phyloP scores from a whole-genome alignment of 768 basidiomycete genomes.

The Termitomyces sp. region DNA sequence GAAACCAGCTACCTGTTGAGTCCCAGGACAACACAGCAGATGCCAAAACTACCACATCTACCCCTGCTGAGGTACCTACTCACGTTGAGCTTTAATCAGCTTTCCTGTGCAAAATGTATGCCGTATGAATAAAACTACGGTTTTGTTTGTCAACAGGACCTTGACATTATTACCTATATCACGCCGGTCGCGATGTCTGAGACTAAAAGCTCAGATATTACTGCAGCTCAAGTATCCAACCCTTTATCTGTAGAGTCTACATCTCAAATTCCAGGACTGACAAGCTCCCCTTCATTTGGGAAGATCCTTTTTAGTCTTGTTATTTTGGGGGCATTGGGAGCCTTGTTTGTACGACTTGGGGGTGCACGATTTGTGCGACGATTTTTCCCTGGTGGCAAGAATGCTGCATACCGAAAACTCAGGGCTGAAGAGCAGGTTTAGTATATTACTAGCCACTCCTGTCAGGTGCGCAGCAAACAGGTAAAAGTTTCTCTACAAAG shows the following conservation, averaged over 20 bases:
- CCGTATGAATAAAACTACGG: constrained; percentile 51
- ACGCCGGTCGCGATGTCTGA: constrained; percentile 8
- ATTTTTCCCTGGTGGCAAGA: constrained; percentile 30
- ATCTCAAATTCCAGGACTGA: constrained; percentile 10
- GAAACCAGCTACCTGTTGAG: constrained; percentile 48
- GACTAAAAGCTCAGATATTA: not conserved
- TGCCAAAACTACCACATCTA: constrained; percentile 52
- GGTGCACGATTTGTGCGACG: constrained; percentile 43
- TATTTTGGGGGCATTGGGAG: constrained; percentile 41
- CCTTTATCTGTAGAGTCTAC: not conserved
- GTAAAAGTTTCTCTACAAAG: not conserved
- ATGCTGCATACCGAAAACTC: constrained; percentile 42
- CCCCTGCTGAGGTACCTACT: constrained; percentile 89
- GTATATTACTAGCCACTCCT: constrained; percentile 17
- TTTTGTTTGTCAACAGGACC: constrained; percentile 47
- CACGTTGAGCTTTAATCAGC: constrained; percentile 87
- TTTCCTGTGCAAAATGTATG: constrained; percentile 29
- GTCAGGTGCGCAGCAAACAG: not conserved
- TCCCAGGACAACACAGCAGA: not conserved
- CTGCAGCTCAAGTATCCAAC: not conserved
- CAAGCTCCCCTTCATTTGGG: constrained; percentile 20
- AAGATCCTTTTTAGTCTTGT: constrained; percentile 34
- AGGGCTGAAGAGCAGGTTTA: constrained; percentile 41
- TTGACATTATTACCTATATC: constrained; percentile 18
- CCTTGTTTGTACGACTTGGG: constrained; percentile 48